These are phyloP conservation scores for Fusarium sp. DNA, from an alignment of 2,329 filamentous ascomycete genomes.

Conservation along the genomic window DNA sequence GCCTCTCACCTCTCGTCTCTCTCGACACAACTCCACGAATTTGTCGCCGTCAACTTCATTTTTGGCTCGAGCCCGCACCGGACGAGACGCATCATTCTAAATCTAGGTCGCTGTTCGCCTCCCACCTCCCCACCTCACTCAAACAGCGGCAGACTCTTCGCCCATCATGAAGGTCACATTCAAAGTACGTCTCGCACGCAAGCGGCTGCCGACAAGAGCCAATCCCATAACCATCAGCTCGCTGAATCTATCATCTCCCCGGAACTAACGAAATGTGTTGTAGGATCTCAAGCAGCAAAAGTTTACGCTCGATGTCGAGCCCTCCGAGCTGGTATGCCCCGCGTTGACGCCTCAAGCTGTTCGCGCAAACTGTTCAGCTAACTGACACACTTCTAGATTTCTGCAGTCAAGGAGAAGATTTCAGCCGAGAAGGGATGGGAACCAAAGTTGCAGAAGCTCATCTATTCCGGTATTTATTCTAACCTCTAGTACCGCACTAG, in stretches of 20 bases:
- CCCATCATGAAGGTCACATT: slow-evolving; percentile 77
- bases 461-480: slow-evolving; percentile 83
- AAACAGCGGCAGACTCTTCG: slow-evolving; percentile 54
- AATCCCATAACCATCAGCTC: neutral
- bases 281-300: slow-evolving; percentile 99
- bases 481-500: slow-evolving; percentile 3
- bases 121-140: slow-evolving; percentile 42
- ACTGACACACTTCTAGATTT: slow-evolving; percentile 71
- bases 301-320: slow-evolving; percentile 95
- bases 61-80: slow-evolving; percentile 19
- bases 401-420: slow-evolving; percentile 92
- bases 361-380: slow-evolving; percentile 24
- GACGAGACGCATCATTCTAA: slow-evolving; percentile 28
- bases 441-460: slow-evolving; percentile 89
- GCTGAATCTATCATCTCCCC: slow-evolving; percentile 1
- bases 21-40: slow-evolving; percentile 9
- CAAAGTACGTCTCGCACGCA: slow-evolving; percentile 62
- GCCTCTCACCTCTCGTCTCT: slow-evolving; percentile 4
- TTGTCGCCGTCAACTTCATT: neutral
- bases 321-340: slow-evolving; percentile 82
- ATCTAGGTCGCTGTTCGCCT: slow-evolving; percentile 36
- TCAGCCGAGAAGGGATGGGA: slow-evolving; percentile 95
- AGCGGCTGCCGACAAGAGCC: neutral
- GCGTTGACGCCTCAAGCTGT: slow-evolving; percentile 41
- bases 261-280: slow-evolving; percentile 27